Evolutionary conservation across 2,329 filamentous ascomycete species (phyloP).

Genomic region (Dactylella cylindrospora): DNA sequence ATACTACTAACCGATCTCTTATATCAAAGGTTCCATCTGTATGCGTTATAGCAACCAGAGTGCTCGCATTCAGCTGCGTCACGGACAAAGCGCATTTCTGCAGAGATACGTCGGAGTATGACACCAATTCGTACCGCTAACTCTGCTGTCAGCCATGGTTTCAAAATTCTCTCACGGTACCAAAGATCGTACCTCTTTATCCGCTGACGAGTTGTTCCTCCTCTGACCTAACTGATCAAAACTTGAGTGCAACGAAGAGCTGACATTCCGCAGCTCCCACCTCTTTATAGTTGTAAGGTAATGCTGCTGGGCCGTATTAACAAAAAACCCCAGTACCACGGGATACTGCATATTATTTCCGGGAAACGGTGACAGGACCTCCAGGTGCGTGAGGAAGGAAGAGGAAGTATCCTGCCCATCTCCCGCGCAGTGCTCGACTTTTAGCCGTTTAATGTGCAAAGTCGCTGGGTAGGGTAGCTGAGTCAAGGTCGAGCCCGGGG

Average conservation of each 20-base stretch:
- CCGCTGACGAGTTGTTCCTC: slow-evolving; percentile 58
- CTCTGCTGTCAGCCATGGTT: slow-evolving; percentile 53
- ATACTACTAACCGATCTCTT: slow-evolving; percentile 37
- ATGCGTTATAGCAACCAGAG: slow-evolving; percentile 66
- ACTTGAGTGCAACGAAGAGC: slow-evolving; percentile 69
- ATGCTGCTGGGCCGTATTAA: slow-evolving; percentile 59
- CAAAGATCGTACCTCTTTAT: slow-evolving; percentile 50
- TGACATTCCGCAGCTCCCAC: slow-evolving; percentile 73
- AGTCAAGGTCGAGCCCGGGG: slow-evolving; percentile 45
- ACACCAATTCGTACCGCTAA: slow-evolving; percentile 70
- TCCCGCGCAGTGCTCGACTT: slow-evolving; percentile 47
- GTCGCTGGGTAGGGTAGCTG: slow-evolving; percentile 44
- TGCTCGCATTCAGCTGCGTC: slow-evolving; percentile 68
- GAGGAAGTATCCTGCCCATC: slow-evolving; percentile 57
- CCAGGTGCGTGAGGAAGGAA: slow-evolving; percentile 70
- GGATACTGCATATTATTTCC: slow-evolving; percentile 61
- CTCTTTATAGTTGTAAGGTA: slow-evolving; percentile 74
- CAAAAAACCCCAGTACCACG: slow-evolving; percentile 67
- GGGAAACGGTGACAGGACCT: slow-evolving; percentile 68
- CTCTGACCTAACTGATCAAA: slow-evolving; percentile 74
- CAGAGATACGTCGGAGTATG: slow-evolving; percentile 55
- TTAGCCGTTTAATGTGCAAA: slow-evolving; percentile 45
- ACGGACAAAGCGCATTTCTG: slow-evolving; percentile 71
- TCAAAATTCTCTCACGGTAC: slow-evolving; percentile 2
- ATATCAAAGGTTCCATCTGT: slow-evolving; percentile 61